These are phyloP conservation scores for Eimeria sp. DNA, from an alignment of 169 alveolate species.

Conservation along the genomic window DNA sequence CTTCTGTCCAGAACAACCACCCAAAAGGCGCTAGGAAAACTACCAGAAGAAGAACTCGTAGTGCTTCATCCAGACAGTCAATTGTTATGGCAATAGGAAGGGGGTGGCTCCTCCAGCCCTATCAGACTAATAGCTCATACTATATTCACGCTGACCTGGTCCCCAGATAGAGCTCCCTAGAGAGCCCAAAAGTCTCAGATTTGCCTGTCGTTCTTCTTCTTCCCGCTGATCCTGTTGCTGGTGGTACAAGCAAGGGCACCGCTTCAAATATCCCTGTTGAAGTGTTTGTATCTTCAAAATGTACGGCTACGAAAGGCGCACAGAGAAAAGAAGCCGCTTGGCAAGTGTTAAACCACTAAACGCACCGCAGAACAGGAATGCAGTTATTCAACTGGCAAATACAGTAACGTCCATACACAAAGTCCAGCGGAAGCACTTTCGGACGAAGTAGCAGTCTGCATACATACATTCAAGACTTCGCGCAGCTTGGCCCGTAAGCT, in stretches of 20 bases:
- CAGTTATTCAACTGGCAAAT: background rate
- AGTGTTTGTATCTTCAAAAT: slow-evolving; percentile 36
- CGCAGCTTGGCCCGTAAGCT: slow-evolving; percentile 34
- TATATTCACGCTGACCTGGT: slow-evolving; percentile 2
- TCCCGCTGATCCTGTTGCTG: slow-evolving; percentile 38
- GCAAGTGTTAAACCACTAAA: background rate
- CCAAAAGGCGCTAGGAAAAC: background rate
- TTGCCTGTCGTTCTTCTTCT: slow-evolving; percentile 32
- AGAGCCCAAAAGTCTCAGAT: slow-evolving; percentile 16
- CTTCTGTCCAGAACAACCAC: background rate
- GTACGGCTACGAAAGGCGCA: slow-evolving; percentile 15
- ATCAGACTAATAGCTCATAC: background rate
- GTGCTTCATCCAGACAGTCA: background rate
- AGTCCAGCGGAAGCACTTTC: background rate
- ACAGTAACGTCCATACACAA: background rate
- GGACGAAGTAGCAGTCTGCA: background rate
- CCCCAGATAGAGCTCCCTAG: slow-evolving; percentile 48
- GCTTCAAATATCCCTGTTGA: slow-evolving; percentile 47
- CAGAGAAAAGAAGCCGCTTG: background rate
- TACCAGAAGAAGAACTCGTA: background rate
- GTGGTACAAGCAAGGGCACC: slow-evolving; percentile 32
- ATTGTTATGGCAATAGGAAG: background rate
- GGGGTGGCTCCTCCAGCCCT: background rate
- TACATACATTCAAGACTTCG: slow-evolving; percentile 29
- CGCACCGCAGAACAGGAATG: background rate